phyloP scores from a whole-genome alignment of 768 basidiomycete genomes.

The Gautieria morchelliformis region DNA sequence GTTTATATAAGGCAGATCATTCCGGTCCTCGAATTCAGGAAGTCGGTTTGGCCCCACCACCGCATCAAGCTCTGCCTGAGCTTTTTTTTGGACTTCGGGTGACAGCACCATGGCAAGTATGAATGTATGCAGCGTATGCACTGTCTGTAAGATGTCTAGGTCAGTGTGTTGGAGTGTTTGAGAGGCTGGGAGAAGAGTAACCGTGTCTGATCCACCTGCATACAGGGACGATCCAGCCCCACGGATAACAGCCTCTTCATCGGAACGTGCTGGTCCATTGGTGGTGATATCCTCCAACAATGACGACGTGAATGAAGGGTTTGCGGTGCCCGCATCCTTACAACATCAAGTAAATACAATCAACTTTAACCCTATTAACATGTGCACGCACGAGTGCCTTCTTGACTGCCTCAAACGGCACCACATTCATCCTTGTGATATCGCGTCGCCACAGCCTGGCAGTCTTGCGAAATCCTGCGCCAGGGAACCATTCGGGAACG shows the following conservation, averaged over 20 bases:
- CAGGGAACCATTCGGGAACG: slow-evolving; percentile 60
- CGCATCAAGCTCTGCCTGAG: neutral
- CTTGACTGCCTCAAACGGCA: slow-evolving; percentile 31
- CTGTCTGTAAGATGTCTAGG: neutral
- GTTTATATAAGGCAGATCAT: neutral
- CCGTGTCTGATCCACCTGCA: slow-evolving; percentile 35
- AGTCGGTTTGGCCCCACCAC: neutral
- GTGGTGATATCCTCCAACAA: slow-evolving; percentile 6
- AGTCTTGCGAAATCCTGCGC: slow-evolving; percentile 54
- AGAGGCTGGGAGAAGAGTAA: slow-evolving; percentile 12
- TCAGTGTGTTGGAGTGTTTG: neutral
- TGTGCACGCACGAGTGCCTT: slow-evolving; percentile 26
- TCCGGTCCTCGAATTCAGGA: neutral
- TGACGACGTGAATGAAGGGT: neutral
- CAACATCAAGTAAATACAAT: neutral
- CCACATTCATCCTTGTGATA: slow-evolving; percentile 39
- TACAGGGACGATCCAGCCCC: slow-evolving; percentile 31
- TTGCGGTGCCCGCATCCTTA: neutral
- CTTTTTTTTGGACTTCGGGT: slow-evolving; percentile 4
- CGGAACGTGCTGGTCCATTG: neutral
- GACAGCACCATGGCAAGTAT: slow-evolving; percentile 1
- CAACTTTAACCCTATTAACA: neutral
- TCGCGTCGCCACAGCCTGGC: slow-evolving; percentile 45
- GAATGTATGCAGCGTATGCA: neutral
- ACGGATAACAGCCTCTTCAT: slow-evolving; percentile 23